phyloP scores from a whole-genome alignment of 257 asterid species.

The Echites panduratus region DNA sequence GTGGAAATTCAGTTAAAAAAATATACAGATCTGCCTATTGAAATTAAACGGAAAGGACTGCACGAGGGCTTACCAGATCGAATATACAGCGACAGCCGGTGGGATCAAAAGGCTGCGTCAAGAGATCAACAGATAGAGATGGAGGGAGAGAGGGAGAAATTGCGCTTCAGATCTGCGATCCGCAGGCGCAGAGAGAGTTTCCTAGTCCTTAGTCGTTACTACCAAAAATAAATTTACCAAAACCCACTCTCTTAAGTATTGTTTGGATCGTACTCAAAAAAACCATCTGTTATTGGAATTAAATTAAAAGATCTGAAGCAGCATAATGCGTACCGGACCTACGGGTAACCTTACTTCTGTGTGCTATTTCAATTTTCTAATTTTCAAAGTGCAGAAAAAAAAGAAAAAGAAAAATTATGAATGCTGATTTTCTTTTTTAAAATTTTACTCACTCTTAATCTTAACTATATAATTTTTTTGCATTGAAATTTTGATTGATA shows the following conservation, averaged over 20 bases:
- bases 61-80: background rate
- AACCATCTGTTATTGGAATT: too few relatives aligned
- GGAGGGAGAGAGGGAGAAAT: background rate
- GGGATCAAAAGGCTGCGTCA: background rate
- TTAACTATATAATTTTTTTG: too few relatives aligned
- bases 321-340: too few relatives aligned
- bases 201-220: background rate
- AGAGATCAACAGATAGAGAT: background rate
- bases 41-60: background rate
- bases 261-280: background rate
- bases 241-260: background rate
- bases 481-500: too few relatives aligned
- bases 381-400: too few relatives aligned
- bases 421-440: too few relatives aligned
- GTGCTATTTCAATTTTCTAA: too few relatives aligned
- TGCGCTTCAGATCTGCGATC: conserved; percentile 6
- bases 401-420: too few relatives aligned
- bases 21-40: conserved; percentile 4
- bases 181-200: conserved; percentile 1
- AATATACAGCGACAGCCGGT: background rate
- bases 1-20: background rate
- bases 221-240: background rate
- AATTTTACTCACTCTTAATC: too few relatives aligned
- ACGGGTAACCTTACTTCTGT: too few relatives aligned
- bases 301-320: background rate